Base-by-base conservation (phyloP, 208 protist species). In the Leptomonas pyrrhocoris region DNA sequence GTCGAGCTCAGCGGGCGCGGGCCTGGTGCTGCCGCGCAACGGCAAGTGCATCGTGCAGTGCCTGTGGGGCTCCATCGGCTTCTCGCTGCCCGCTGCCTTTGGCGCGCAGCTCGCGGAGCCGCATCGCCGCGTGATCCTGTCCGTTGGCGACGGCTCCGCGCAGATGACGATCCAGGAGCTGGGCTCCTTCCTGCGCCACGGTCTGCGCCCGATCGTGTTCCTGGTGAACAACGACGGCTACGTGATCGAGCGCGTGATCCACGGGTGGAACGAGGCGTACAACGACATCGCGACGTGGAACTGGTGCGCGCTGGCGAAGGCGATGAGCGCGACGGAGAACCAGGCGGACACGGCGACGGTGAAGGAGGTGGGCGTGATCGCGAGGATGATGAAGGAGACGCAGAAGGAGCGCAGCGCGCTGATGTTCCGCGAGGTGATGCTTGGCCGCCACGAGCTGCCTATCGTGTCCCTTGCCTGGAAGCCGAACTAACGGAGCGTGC, bases 201-300 rank as follows among this genome's bases (percentile, higher is more conserved):
- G 61, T 28, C 57, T 85, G 46, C 71, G 43, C 34, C 56, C 79
- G 27, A 45, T 78, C 63, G 23, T 81, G 18, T 80, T 88, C 68
- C 70, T 85, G n/a, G 63, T 83, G 31, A 81, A 85, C 77, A 85
- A 85, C 68, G 64, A 83, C 53, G 79, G 83, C 66, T 85, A 85
- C 60, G 69, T 78, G 28, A 83, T 83, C 50, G 79, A 87, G 61
- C 72, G 73, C 30, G 61, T 79, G 38, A 84, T 84, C 54, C 74
- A 79, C 82, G 75, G 83, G 34, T 85, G 78, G 77, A 76, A 80
- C 53, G 79, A 58, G 27, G 53, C 16, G 64, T 85, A 85, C 79
- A 88, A 79, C 59, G 73, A 83, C 72, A 83, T 83, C 48, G 64
- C 76, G 19, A 50, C 68, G 55, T 88, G 76, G 72, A 43, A 88